phyloP scores from a whole-genome alignment of 257 asterid species.

The Henckelia pumila region DNA sequence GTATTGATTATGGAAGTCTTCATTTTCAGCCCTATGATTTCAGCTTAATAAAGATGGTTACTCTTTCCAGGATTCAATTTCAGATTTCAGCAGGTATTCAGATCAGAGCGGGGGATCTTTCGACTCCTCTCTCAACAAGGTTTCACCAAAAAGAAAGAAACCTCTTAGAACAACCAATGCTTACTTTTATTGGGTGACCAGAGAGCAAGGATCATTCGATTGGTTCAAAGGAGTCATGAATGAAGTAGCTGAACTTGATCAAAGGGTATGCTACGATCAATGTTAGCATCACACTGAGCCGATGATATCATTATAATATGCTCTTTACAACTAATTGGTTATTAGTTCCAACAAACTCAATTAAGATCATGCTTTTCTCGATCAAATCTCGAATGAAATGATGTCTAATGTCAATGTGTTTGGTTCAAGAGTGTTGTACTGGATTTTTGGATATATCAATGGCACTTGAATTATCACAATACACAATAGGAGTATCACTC shows the following conservation, averaged over 20 bases:
- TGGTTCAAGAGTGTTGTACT: no score
- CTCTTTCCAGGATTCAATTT: constrained; percentile 61
- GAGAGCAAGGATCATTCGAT: constrained; percentile 95
- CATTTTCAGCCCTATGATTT: not conserved
- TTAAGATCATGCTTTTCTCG: no score
- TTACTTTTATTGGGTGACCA: constrained; percentile 94
- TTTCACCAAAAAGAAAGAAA: constrained; percentile 54
- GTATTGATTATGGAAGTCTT: not conserved
- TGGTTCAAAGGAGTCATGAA: constrained; percentile 98
- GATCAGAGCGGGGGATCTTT: constrained; percentile 53
- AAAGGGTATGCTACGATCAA: constrained; percentile 61
- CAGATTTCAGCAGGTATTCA: constrained; percentile 61
- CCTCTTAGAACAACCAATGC: constrained; percentile 79
- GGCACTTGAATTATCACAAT: no score
- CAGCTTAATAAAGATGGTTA: not conserved
- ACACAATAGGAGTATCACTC: no score
- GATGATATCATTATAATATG: not conserved
- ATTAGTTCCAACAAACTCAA: no score
- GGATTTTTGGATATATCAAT: no score
- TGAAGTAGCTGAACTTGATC: constrained; percentile 89
- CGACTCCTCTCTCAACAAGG: constrained; percentile 40
- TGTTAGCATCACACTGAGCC: constrained; percentile 3
- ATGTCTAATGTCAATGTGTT: no score
- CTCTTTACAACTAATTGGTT: constrained; percentile 14
- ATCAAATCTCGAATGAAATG: no score